Percentiles rank a stretch among this genome's conserved stretches.
phyloP scores from a whole-genome alignment of 371 early-diverging fungal species.

The Mortierella sp. region DNA sequence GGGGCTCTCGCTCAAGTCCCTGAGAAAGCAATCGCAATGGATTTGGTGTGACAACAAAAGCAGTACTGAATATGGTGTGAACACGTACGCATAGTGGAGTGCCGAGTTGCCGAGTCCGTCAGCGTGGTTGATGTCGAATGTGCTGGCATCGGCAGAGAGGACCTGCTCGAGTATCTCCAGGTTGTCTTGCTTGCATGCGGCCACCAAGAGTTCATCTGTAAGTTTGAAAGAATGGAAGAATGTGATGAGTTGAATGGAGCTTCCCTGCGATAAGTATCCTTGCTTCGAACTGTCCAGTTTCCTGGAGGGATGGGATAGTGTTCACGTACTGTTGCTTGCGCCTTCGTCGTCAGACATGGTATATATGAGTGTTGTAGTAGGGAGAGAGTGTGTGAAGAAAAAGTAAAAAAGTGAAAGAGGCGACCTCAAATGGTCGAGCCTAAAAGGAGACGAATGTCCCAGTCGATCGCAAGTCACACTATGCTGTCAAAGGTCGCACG shows the following conservation, averaged over 20 bases:
- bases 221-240: neutral
- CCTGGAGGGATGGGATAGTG: neutral
- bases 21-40: neutral
- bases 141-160: constrained; percentile 36
- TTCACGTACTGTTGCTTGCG: constrained; percentile 14
- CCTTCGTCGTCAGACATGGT: constrained; percentile 21
- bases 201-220: constrained; percentile 42
- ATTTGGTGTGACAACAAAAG: neutral
- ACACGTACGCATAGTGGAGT: constrained; percentile 74
- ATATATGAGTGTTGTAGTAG: neutral
- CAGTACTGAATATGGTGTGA: too few relatives aligned
- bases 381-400: constrained; percentile 3
- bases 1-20: too few relatives aligned
- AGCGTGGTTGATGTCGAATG: constrained; percentile 68
- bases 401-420: neutral
- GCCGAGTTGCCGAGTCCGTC: constrained; percentile 75
- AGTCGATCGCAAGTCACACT: constrained; percentile 7
- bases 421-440: neutral
- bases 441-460: too few relatives aligned
- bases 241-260: neutral
- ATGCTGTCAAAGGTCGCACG: neutral
- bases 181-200: constrained; percentile 46
- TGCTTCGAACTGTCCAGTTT: too few relatives aligned
- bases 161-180: constrained; percentile 45
- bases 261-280: neutral